Evolutionary conservation across 139 green algal species (phyloP).

Genomic region (Monoraphidium neglectum): DNA sequence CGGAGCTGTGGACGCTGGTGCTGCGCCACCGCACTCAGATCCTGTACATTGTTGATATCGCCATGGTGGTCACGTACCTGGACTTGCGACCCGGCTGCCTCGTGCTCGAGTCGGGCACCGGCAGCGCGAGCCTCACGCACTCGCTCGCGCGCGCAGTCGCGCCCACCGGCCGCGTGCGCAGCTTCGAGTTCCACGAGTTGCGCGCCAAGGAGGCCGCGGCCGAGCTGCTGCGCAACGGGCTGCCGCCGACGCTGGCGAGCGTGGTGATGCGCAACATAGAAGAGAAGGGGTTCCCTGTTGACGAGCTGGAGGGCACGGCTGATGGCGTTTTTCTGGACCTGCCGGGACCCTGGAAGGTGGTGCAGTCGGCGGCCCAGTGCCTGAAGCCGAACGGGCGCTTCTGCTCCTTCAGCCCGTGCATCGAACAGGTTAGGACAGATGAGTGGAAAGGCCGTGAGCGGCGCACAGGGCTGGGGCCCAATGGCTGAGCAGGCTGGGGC

Average conservation of each 20-base stretch:
- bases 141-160: slow-evolving; percentile 87
- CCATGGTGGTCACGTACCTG: slow-evolving; percentile 72
- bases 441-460: too few relatives aligned
- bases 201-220: slow-evolving; percentile 36
- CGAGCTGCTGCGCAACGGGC: slow-evolving; percentile 46
- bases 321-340: slow-evolving; percentile 97
- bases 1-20: slow-evolving; percentile 90
- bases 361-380: slow-evolving; percentile 48
- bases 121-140: slow-evolving; percentile 91
- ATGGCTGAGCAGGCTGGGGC: too few relatives aligned
- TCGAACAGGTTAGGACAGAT: slow-evolving; percentile 90
- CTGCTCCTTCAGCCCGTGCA: slow-evolving; percentile 97
- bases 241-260: slow-evolving; percentile 28
- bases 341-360: slow-evolving; percentile 85
- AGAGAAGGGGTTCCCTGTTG: slow-evolving; percentile 78
- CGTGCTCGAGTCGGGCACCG: slow-evolving; percentile 91
- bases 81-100: slow-evolving; percentile 83
- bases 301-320: slow-evolving; percentile 36
- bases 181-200: slow-evolving; percentile 95
- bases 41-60: slow-evolving; percentile 88
- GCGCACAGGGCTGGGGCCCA: too few relatives aligned
- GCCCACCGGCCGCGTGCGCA: slow-evolving; percentile 84
- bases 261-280: slow-evolving; percentile 78
- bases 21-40: slow-evolving; percentile 75
- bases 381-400: slow-evolving; percentile 78